Conservation (phyloP, 2,329 filamentous ascomycete species). For the Lachnellula willkommii region DNA sequence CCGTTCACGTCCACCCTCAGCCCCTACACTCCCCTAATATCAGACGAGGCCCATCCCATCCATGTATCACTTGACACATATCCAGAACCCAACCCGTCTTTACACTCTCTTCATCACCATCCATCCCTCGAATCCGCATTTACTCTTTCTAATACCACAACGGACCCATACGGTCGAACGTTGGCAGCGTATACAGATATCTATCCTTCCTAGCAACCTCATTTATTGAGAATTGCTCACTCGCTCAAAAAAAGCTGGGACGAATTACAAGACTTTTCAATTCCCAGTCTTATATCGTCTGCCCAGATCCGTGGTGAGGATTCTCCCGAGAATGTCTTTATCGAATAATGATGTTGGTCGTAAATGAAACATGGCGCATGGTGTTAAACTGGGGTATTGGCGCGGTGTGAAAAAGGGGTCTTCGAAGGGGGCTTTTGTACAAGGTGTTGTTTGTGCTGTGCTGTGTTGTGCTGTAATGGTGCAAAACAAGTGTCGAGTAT, state of each 20-base stretch:
- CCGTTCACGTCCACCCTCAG: not conserved
- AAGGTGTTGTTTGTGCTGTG: conserved; percentile 7
- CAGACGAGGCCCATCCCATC: not conserved
- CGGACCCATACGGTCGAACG: conserved; percentile 20
- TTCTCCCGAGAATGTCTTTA: conserved; percentile 7
- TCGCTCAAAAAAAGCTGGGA: not conserved
- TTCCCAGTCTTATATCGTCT: not conserved
- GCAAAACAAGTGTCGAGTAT: conserved; percentile 13
- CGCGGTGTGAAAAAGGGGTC: conserved; percentile 13
- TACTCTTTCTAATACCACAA: conserved; percentile 10
- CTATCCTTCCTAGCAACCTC: conserved; percentile 1
- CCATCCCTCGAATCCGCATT: conserved; percentile 3
- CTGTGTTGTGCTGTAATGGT: conserved; percentile 11
- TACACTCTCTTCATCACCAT: conserved; percentile 10
- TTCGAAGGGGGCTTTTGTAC: conserved; percentile 18
- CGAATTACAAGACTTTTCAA: conserved; percentile 10
- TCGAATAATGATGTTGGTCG: conserved; percentile 7
- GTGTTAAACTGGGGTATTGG: conserved; percentile 20
- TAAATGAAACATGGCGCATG: conserved; percentile 23
- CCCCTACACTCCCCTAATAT: conserved; percentile 19
- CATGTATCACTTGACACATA: conserved; percentile 17
- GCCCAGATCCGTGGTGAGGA: not conserved
- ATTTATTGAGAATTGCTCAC: conserved; percentile 4
- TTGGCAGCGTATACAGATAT: conserved; percentile 10
- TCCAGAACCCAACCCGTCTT: conserved; percentile 7